Conservation (phyloP, 78 protist species). For the Dictyostelium capitatum region DNA sequence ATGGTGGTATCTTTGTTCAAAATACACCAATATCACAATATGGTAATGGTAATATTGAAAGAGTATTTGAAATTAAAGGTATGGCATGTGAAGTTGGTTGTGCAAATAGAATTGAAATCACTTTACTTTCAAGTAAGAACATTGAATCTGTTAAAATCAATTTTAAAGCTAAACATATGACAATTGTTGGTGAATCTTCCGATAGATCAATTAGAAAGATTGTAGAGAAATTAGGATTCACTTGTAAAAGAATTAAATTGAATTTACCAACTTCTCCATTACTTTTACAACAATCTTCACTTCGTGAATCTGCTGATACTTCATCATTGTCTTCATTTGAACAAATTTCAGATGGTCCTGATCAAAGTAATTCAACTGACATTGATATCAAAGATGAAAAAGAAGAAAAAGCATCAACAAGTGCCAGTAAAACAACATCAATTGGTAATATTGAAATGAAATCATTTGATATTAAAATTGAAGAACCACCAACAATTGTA, state of each 20-base stretch:
- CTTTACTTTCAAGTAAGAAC: neutral
- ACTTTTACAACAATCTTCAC: neutral
- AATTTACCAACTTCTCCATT: neutral
- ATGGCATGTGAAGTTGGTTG: conserved; percentile 64
- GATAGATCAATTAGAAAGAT: conserved; percentile 26
- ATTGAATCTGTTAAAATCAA: conserved; percentile 4
- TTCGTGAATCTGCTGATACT: neutral
- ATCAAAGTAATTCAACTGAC: neutral
- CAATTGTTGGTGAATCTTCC: neutral
- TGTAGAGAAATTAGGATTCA: conserved; percentile 35
- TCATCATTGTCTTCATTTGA: neutral
- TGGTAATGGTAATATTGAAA: neutral
- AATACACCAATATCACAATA: neutral
- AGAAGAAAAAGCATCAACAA: neutral
- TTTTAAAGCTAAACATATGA: conserved; percentile 9
- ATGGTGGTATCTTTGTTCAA: no score
- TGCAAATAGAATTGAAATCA: conserved; percentile 54
- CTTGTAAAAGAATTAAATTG: conserved; percentile 1
- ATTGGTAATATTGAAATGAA: conserved; percentile 16
- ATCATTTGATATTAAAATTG: conserved; percentile 39
- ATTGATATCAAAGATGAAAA: neutral
- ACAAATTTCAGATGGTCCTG: neutral
- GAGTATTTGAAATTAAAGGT: conserved; percentile 43
- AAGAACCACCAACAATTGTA: neutral
- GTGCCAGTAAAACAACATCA: neutral